Conservation (phyloP, 2,329 filamentous ascomycete genomes). For the Monilinia aucupariae region DNA sequence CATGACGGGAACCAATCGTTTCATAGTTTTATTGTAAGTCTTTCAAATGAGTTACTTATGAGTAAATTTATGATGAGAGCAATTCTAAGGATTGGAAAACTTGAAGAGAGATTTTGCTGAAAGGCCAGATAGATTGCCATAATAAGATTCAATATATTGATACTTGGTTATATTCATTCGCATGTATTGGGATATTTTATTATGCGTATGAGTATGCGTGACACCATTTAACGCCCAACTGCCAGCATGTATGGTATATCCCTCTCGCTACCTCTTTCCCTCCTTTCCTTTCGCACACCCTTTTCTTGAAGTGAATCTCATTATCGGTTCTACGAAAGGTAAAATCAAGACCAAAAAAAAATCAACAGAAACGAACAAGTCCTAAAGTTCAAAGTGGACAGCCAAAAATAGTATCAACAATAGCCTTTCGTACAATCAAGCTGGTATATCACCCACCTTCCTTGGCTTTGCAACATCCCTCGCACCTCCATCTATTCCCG, state of each 20-base stretch:
- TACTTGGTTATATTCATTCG: not conserved
- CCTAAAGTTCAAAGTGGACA: not conserved
- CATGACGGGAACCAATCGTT: no score
- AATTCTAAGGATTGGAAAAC: no score
- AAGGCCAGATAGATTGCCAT: no score
- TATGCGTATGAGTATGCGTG: not conserved
- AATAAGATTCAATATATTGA: not conserved
- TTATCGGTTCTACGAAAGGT: not conserved
- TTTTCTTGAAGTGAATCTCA: not conserved
- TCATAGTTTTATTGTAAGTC: no score
- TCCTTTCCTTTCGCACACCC: not conserved
- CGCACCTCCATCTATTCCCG: slow-evolving; percentile 42
- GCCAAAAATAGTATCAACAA: not conserved
- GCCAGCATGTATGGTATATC: slow-evolving; percentile 2
- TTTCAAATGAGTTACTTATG: no score
- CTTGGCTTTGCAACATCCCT: slow-evolving; percentile 46
- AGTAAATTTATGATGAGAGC: no score
- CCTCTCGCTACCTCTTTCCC: not conserved
- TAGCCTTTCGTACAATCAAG: slow-evolving; percentile 18
- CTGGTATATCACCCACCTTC: slow-evolving; percentile 36
- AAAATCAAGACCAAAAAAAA: not conserved
- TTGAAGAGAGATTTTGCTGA: no score
- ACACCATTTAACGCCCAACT: slow-evolving; percentile 2
- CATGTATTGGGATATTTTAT: not conserved
- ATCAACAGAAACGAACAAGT: not conserved